Percentiles rank a stretch among this genome's conserved stretches.
phyloP scores from a whole-genome alignment of 306 rosid genomes.

The Alnus glutinosa region DNA sequence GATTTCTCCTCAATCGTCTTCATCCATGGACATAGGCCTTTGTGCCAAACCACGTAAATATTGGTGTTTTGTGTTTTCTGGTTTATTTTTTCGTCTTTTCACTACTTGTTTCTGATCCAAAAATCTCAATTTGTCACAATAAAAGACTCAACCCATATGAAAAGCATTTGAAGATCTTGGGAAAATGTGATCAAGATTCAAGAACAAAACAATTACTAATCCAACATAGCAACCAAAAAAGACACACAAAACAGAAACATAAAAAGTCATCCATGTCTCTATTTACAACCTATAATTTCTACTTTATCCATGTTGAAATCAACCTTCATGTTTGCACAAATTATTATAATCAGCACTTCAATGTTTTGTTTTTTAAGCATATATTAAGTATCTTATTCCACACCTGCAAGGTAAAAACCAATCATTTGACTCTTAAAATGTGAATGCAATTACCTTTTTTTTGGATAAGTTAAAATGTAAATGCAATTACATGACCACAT shows the following conservation, averaged over 20 bases:
- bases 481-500: constrained; percentile 15
- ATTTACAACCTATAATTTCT: background rate
- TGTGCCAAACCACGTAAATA: no score
- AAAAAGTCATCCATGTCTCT: background rate
- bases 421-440: background rate
- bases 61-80: no score
- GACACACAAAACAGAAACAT: background rate
- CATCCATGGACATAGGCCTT: no score
- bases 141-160: background rate
- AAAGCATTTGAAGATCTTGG: background rate
- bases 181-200: background rate
- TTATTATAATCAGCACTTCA: background rate
- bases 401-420: background rate
- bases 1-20: no score
- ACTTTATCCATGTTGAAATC: background rate
- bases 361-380: background rate
- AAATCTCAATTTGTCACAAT: no score
- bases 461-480: background rate
- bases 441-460: background rate
- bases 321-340: background rate
- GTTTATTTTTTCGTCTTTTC: no score
- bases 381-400: background rate
- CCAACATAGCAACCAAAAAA: background rate
- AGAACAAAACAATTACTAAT: background rate
- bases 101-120: no score